These are phyloP conservation scores for Pelargonium myrrhifolium DNA, from an alignment of 441 rosid species.

Conservation along the genomic window DNA sequence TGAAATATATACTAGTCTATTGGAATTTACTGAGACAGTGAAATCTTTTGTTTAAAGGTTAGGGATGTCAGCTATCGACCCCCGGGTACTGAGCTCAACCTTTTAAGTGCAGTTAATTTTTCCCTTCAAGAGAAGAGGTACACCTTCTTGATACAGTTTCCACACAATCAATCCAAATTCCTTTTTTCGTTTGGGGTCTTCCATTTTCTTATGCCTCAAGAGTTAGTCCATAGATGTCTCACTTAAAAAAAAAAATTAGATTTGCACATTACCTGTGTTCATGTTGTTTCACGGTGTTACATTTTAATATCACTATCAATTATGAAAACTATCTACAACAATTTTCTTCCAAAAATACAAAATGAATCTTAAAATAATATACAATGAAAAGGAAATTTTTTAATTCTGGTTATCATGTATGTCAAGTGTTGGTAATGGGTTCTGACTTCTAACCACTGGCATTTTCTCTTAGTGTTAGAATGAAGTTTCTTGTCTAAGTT, in stretches of 20 bases:
- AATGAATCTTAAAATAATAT: too few species aligned
- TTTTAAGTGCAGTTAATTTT: conserved; percentile 61
- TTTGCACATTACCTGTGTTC: not conserved
- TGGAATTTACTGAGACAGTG: conserved; percentile 21
- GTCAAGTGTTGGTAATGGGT: too few species aligned
- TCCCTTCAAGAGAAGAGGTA: conserved; percentile 72
- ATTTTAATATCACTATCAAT: not conserved
- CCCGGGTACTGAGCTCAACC: conserved; percentile 68
- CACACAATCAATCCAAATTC: not conserved
- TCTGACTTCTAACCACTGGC: too few species aligned
- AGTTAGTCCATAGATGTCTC: not conserved
- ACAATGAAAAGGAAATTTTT: too few species aligned
- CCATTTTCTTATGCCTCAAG: not conserved
- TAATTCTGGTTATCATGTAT: too few species aligned
- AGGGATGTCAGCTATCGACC: conserved; percentile 62
- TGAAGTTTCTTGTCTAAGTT: too few species aligned
- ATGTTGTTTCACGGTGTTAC: not conserved
- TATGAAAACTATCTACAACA: too few species aligned
- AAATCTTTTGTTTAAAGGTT: conserved; percentile 32
- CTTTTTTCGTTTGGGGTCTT: not conserved
- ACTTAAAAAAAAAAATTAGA: not conserved
- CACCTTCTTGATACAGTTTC: not conserved
- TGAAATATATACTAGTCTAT: not conserved
- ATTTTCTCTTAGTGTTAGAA: too few species aligned
- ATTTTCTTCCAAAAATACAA: too few species aligned